Percentiles rank a stretch among this genome's conserved stretches.
phyloP scores from a whole-genome alignment of 1,284 basidiomycete species.

The Cutaneotrichosporon sp. region DNA sequence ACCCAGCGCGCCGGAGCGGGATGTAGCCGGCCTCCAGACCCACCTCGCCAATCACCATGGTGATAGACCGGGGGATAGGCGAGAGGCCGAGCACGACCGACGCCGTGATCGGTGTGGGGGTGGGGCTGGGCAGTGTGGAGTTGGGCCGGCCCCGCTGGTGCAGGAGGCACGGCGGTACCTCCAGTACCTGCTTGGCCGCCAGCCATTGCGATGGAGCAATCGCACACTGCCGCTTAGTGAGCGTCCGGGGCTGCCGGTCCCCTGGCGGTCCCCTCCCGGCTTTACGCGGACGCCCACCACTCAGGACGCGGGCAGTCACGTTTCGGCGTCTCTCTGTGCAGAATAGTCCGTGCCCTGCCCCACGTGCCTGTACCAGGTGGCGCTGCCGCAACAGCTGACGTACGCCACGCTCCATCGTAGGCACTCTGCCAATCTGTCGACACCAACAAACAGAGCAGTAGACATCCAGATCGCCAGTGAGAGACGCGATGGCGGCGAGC shows the following conservation, averaged over 20 bases:
- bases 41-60: not conserved
- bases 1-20: not conserved
- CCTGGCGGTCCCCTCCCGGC: too few relatives aligned
- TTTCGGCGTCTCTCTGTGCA: not conserved
- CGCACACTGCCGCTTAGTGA: not conserved
- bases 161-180: not conserved
- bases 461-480: too few relatives aligned
- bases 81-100: not conserved
- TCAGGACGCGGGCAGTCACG: not conserved
- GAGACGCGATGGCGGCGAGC: too few relatives aligned
- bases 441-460: too few relatives aligned
- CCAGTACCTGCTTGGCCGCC: too few relatives aligned
- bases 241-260: too few relatives aligned
- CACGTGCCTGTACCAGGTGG: slow-evolving; percentile 3
- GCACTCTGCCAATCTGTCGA: too few relatives aligned
- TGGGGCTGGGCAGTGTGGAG: not conserved
- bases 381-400: not conserved
- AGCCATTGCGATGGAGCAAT: not conserved
- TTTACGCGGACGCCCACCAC: not conserved
- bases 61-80: not conserved
- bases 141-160: too few relatives aligned
- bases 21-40: not conserved
- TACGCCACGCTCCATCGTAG: not conserved
- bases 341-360: slow-evolving; percentile 5
- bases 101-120: not conserved